Base-by-base conservation (phyloP, 148 eudicot genomes). In the Rhododendron kiyosumense region DNA sequence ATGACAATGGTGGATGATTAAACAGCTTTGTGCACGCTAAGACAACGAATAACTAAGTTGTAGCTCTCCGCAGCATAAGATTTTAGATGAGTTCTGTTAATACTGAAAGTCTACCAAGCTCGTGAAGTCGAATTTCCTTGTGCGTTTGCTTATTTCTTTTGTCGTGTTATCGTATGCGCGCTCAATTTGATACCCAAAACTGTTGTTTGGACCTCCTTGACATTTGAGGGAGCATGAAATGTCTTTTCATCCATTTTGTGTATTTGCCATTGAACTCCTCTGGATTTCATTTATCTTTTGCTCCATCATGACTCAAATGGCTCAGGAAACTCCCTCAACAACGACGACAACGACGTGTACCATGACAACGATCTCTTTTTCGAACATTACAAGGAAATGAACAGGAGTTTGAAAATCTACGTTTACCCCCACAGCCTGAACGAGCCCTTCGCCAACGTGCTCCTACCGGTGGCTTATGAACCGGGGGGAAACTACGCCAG, bases 401-500 rank as follows among this genome's bases (percentile, higher is more conserved):
- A 93, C 14, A 89, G 30, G 59, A 90, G 46, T 83, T 88, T 96
- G 26, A 96, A 94, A 28, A 90, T 96, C n/a, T 95, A 91, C 85
- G 92, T 91, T 9, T 96, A 96, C 49, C 97, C 97, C 26, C 96
- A 92, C 92, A 85, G 73, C 8, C 82, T 69, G 48, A 57, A 41
- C 24, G 91, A 95, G 73, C 91, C 97, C 78, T 96, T 95, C 79
- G 98, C 97, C 28, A 90, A 93, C 51, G 90, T 93, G 57, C 87
- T 96, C 12, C 87, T 93, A 38, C 96, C 98, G 0, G 83, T 75
- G 30, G 74, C 84, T 17, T 61, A 81, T 26, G 93, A 91, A 12
- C 97, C 98, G 0, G 92, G 0, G 1, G 99, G 98, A 17, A 96
- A 96, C 91, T 96, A 96, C 54, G 98, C 99, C 17, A 96, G 99